These are phyloP conservation scores for Vaccinium corymbosum DNA, from an alignment of 148 eudicot species.

Conservation along the genomic window DNA sequence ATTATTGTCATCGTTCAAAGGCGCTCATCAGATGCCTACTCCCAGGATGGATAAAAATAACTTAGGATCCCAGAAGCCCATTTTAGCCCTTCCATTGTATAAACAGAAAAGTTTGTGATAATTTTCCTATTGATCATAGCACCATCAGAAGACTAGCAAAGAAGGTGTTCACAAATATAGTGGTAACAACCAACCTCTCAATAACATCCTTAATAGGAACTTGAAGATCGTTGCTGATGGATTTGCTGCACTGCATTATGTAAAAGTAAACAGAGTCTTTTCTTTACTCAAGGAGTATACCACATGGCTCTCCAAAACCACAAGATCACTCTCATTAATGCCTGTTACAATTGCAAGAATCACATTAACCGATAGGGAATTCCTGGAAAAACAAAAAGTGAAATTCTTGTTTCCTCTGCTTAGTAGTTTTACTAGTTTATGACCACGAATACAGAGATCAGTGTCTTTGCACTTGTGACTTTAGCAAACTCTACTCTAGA, in stretches of 20 bases:
- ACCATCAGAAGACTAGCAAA: constrained; percentile 16
- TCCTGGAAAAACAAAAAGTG: not conserved
- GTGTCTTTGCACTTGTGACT: not conserved
- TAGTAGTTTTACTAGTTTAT: not conserved
- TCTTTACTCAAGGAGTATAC: constrained; percentile 72
- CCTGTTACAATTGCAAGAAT: constrained; percentile 42
- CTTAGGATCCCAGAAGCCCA: not conserved
- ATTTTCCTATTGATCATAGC: not conserved
- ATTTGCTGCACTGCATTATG: constrained; percentile 47
- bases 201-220: constrained; percentile 52
- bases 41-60: not conserved
- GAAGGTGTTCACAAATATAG: constrained; percentile 11
- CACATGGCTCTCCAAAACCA: constrained; percentile 54
- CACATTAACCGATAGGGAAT: not conserved
- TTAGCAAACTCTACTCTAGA: not conserved
- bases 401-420: not conserved
- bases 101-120: not conserved
- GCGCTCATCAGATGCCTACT: not conserved
- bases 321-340: constrained; percentile 38
- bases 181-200: constrained; percentile 50
- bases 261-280: constrained; percentile 64
- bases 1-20: not conserved
- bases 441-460: not conserved
- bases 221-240: constrained; percentile 30
- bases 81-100: not conserved